Base-by-base conservation (phyloP, 139 green algal genomes). In the Chlorella sp. region DNA sequence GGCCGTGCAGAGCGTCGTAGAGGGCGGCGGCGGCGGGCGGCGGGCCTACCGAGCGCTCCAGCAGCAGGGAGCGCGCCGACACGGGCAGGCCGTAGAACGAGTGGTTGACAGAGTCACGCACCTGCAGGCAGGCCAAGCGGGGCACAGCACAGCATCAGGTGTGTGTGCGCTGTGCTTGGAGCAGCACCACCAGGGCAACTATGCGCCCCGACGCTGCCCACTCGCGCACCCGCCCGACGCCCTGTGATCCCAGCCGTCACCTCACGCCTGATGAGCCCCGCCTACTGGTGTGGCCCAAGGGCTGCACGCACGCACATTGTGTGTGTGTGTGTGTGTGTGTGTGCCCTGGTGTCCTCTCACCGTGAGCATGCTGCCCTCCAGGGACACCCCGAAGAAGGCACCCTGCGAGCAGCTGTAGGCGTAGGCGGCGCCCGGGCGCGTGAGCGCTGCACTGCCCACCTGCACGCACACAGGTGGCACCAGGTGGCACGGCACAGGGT, bases 11-110 rank as follows among this genome's bases (percentile, higher is more conserved):
- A 29, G 35, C 76, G 26, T 84, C 76, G 67, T 90, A 93, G 61
- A 93, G 79, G 31, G 80, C 50, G 1, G 70, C 70, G 29, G 83
- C 88, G 20, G 86, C 88, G 20, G 84, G 80, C 1, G 86, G 86
- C 32, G 77, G 77, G 24, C 75, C 64, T 33, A 89, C 76, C 0
- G 55, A 49, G 6, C 72, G 76, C 24, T 77, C 79, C 31, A 87
- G n/a, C 69, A 91, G 83, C 79, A 91, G 79, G 75, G 88, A 76
- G 69, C 72, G 72, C 1, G 86, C 76, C 1, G 79, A 82, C 17
- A 88, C 69, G 14, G 79, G 72, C 31, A 83, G 79, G 26, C 81
- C 81, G 55, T 92, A 92, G 73, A 92, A 92, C 36, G 74, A 67
- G 31, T 69, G 65, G 73, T 91, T 90, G 2, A 80, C 75, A 14